phyloP scores from a whole-genome alignment of 2,329 filamentous ascomycete species.

The Alternaria solani region DNA sequence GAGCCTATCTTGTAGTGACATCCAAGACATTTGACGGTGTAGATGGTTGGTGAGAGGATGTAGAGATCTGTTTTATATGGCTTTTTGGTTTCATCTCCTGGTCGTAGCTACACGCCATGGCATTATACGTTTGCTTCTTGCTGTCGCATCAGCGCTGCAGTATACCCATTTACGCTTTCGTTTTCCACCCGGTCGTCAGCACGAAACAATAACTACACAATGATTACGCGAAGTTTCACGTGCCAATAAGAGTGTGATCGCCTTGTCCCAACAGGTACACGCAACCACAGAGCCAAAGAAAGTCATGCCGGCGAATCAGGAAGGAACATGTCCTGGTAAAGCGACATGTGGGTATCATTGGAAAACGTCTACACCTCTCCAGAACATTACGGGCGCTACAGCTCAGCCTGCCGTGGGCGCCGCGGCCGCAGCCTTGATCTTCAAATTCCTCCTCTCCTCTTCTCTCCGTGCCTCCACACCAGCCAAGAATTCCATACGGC shows the following conservation, averaged over 20 bases:
- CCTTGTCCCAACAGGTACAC: neutral
- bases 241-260: neutral
- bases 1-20: neutral
- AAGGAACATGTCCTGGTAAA: neutral
- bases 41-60: neutral
- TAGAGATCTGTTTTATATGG: neutral
- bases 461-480: slow-evolving; percentile 65
- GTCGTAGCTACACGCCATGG: neutral
- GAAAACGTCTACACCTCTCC: neutral
- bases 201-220: neutral
- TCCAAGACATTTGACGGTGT: neutral
- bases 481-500: slow-evolving; percentile 69
- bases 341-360: slow-evolving; percentile 19
- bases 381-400: neutral
- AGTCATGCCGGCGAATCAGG: neutral
- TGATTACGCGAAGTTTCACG: neutral
- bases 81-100: neutral
- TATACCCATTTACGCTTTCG: neutral
- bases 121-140: neutral
- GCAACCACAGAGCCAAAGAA: neutral
- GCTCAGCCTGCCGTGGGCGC: slow-evolving; percentile 9
- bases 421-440: slow-evolving; percentile 51
- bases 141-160: neutral
- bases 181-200: neutral
- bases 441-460: slow-evolving; percentile 59